Percentiles rank a stretch among this genome's conserved stretches.
phyloP scores from a whole-genome alignment of 768 basidiomycete genomes.

The Postia placenta region DNA sequence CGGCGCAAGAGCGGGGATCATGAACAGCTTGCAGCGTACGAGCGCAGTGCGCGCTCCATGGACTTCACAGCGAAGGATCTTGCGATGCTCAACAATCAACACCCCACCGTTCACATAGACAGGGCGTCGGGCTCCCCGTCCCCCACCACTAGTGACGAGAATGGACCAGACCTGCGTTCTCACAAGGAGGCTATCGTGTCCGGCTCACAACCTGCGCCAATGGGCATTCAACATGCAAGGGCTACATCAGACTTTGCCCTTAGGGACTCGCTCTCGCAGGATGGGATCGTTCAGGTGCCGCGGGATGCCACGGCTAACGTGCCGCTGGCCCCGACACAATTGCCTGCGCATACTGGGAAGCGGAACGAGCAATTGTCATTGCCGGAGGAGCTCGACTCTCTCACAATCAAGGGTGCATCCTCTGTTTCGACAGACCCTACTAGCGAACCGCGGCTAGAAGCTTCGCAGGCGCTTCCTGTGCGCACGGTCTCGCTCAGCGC shows the following conservation, averaged over 20 bases:
- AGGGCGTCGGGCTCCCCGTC: constrained; percentile 6
- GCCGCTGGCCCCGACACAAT: neutral
- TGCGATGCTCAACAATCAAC: neutral
- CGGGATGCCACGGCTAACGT: neutral
- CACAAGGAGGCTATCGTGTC: neutral
- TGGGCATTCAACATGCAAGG: neutral
- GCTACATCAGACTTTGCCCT: neutral
- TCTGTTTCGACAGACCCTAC: neutral
- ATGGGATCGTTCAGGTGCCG: neutral
- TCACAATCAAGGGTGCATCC: neutral
- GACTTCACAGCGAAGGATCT: constrained; percentile 16
- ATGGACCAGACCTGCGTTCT: neutral
- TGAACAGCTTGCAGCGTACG: neutral
- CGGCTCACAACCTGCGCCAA: neutral
- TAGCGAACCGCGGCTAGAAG: neutral
- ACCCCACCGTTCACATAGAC: constrained; percentile 3
- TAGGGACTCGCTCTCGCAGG: neutral
- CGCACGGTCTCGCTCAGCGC: neutral
- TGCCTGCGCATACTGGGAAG: neutral
- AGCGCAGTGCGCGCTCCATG: constrained; percentile 17
- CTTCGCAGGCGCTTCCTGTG: neutral
- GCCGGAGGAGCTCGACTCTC: neutral
- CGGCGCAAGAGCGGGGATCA: constrained; percentile 15
- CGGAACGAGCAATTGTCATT: neutral
- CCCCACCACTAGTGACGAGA: neutral